These are phyloP conservation scores for Penicillium aurantiogriseum DNA, from an alignment of 2,329 filamentous ascomycete species.

Conservation along the genomic window DNA sequence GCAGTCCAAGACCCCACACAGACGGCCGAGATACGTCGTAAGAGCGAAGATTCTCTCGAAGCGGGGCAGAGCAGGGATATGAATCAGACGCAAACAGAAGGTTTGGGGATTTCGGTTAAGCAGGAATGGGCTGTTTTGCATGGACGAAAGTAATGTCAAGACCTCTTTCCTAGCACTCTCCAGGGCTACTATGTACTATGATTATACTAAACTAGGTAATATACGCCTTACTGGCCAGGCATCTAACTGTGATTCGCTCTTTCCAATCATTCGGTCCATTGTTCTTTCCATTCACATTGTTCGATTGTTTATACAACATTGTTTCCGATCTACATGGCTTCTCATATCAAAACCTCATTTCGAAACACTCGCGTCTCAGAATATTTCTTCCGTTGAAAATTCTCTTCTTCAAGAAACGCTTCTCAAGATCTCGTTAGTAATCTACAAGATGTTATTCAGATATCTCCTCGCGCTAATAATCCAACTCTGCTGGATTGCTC, in stretches of 20 bases:
- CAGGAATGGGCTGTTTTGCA: neutral
- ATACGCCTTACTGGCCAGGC: neutral
- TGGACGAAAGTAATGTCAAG: neutral
- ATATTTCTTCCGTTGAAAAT: neutral
- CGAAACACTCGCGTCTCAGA: neutral
- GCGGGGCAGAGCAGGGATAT: neutral
- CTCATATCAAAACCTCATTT: neutral
- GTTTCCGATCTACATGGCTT: neutral
- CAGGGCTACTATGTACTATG: too few species aligned
- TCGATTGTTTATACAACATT: neutral
- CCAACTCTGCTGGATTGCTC: constrained; percentile 1
- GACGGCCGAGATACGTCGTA: neutral
- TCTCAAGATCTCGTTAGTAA: neutral
- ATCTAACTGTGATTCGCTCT: neutral
- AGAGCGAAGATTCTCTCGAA: neutral
- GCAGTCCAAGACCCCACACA: neutral
- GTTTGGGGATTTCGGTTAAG: neutral
- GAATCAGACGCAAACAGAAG: neutral
- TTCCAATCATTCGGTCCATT: neutral
- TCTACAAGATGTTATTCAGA: neutral
- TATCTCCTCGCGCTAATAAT: neutral
- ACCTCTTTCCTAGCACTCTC: too few species aligned
- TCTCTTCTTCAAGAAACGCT: neutral
- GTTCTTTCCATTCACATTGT: neutral
- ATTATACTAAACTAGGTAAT: too few species aligned